Evolutionary conservation across 23 red algal genomes (phyloP), one percentile per base, ranked within the genome.

Genomic region (Gracilaria caudata): DNA sequence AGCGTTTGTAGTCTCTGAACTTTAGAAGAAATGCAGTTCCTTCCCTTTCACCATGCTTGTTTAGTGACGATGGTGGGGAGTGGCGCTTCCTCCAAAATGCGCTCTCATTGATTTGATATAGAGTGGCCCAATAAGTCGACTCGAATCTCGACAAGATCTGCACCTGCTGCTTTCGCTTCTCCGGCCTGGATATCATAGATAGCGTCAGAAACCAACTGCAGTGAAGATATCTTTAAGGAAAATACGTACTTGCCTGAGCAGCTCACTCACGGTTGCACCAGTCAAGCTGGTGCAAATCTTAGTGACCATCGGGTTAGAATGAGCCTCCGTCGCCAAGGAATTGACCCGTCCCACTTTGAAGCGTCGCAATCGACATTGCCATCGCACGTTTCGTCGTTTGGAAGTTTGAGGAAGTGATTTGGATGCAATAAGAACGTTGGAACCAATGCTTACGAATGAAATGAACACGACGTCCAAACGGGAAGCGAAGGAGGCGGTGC

Each of bases 21-120:
- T 63, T 98, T 92, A 55, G 39, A 33, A 44, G 70, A 41, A 16
- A 19, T 16, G 33, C 64, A 89, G 20, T 55, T 68, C 6, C 96
- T 92, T 11, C 96, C 96, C 66, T 98, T 92, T 82, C 92, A 98
- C 1, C 30, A 39, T 5, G 96, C 91, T 9, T 91, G 60, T 73
- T 92, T 93, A 32, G 95, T 98, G 23, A 94, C 91, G 41, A 98
- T 94, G 61, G 88, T 76, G 21, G 95, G 95, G 56, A 98, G 68
- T 14, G 83, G 20, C 4, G 59, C 41, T 30, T 66, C 55, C 13
- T 46, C 26, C 19, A 98, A 78, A 28, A 98, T 41, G 51, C 76
- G 78, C 38, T 83, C 32, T 90, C 95, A 98, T 57, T 82, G 29
- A 34, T 70, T 19, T 70, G 30, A 12, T 21, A 78, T 51, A 2